A percentile compares a stretch with the other conserved stretches of the same genome.
phyloP scores from a whole-genome alignment of 129 eudicot genomes.

The Lonicera japonica region DNA sequence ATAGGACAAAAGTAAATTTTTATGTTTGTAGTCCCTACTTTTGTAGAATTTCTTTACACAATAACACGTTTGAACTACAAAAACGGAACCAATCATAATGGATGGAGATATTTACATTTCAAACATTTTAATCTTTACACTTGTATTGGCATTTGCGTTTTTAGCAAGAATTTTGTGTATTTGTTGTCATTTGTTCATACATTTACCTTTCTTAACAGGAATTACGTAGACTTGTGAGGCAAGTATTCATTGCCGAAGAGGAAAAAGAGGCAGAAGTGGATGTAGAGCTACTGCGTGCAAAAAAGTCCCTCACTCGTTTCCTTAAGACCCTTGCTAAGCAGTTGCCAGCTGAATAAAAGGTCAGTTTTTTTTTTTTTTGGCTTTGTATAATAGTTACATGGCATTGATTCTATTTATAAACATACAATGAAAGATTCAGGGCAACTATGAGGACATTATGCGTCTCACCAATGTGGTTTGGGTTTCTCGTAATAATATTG shows the following conservation, averaged over 20 bases:
- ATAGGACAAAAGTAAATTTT: too few species aligned
- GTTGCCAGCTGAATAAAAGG: conserved; percentile 36
- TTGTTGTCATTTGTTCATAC: background rate
- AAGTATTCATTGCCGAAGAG: conserved; percentile 40
- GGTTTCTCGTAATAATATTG: background rate
- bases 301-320: conserved; percentile 58
- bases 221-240: conserved; percentile 65
- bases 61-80: too few species aligned
- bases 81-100: too few species aligned
- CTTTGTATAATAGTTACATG: background rate
- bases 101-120: too few species aligned
- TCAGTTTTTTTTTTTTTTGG: conserved; percentile 3
- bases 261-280: conserved; percentile 41
- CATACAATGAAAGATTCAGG: background rate
- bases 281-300: conserved; percentile 32
- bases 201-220: conserved; percentile 37
- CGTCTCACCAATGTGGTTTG: background rate
- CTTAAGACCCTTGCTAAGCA: conserved; percentile 61
- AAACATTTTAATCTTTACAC: too few species aligned
- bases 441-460: background rate
- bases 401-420: background rate
- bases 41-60: too few species aligned
- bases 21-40: too few species aligned
- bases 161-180: too few species aligned
- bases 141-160: too few species aligned